These are phyloP conservation scores for Hondaea fermentalgiana DNA, from an alignment of 108 stramenopile genomes.

Conservation along the genomic window DNA sequence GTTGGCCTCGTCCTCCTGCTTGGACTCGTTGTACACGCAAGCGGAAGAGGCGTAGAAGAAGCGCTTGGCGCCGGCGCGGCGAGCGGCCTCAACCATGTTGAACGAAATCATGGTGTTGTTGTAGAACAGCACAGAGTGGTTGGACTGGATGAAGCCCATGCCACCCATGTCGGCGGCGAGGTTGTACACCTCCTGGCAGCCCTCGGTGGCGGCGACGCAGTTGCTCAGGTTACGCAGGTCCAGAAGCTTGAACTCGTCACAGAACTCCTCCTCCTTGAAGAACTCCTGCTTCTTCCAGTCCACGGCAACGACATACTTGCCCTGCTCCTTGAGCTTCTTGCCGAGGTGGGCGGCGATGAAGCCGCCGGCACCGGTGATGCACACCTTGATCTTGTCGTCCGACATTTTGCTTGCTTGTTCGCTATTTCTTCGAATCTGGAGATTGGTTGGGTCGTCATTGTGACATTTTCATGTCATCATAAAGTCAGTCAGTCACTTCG, in stretches of 20 bases:
- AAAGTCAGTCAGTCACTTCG: too few relatives aligned
- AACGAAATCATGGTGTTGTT: conserved; percentile 97
- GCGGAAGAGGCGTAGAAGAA: conserved; percentile 93
- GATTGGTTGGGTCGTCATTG: too few relatives aligned
- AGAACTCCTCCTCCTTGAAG: conserved; percentile 89
- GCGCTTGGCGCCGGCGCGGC: conserved; percentile 68
- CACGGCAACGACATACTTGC: conserved; percentile 67
- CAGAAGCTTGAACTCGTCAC: conserved; percentile 84
- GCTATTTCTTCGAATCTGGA: too few relatives aligned
- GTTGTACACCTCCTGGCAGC: conserved; percentile 92
- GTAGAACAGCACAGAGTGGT: conserved; percentile 88
- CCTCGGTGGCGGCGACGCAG: conserved; percentile 80
- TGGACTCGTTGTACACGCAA: conserved; percentile 97
- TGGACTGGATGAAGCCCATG: conserved; percentile 96
- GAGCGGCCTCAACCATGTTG: conserved; percentile 95
- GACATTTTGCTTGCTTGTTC: conserved; percentile 7
- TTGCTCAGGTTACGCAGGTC: conserved; percentile 88
- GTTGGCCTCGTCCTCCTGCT: conserved; percentile 91
- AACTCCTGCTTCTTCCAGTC: conserved; percentile 97
- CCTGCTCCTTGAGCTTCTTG: conserved; percentile 79
- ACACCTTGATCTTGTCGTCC: conserved; percentile 69
- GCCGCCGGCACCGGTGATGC: conserved; percentile 89
- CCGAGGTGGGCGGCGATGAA: conserved; percentile 96
- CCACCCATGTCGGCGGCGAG: conserved; percentile 99
- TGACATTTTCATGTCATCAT: too few relatives aligned